Evolutionary conservation across 129 eudicot species (phyloP).

Genomic region (Mikania micrantha): DNA sequence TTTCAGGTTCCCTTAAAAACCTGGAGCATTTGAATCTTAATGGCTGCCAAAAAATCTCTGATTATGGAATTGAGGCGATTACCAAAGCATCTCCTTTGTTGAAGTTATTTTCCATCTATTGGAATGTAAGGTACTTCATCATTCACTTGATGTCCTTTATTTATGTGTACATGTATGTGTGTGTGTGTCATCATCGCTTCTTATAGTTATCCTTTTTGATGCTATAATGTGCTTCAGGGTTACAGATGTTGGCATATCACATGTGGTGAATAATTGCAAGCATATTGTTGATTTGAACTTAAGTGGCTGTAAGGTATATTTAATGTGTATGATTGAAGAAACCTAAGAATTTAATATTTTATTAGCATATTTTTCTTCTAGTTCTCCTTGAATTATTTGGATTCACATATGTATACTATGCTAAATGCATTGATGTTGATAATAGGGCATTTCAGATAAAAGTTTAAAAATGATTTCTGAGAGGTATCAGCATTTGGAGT

Average conservation of each 20-base stretch:
- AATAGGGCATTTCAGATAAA: conserved; percentile 77
- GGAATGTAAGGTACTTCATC: conserved; percentile 83
- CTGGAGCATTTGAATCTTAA: conserved; percentile 73
- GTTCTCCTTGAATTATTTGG: conserved; percentile 4
- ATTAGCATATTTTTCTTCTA: not conserved
- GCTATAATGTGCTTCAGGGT: conserved; percentile 51
- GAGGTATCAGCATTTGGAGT: conserved; percentile 59
- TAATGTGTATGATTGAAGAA: not conserved
- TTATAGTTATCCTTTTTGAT: conserved; percentile 9
- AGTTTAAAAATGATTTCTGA: conserved; percentile 60
- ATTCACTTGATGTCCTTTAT: not conserved
- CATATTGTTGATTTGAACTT: conserved; percentile 76
- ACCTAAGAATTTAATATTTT: not conserved
- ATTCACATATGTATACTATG: not conserved
- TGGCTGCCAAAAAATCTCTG: conserved; percentile 90
- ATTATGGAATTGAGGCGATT: conserved; percentile 69
- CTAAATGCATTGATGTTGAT: conserved; percentile 14
- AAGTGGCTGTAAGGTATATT: conserved; percentile 92
- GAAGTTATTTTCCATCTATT: conserved; percentile 77
- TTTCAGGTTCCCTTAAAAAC: conserved; percentile 43
- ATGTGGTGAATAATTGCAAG: conserved; percentile 79
- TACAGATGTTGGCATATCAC: conserved; percentile 65
- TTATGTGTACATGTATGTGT: not conserved
- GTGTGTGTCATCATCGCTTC: not conserved
- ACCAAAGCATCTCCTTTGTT: conserved; percentile 51